phyloP scores from a whole-genome alignment of 805 yeast genomes.

The Ogataea allantospora region DNA sequence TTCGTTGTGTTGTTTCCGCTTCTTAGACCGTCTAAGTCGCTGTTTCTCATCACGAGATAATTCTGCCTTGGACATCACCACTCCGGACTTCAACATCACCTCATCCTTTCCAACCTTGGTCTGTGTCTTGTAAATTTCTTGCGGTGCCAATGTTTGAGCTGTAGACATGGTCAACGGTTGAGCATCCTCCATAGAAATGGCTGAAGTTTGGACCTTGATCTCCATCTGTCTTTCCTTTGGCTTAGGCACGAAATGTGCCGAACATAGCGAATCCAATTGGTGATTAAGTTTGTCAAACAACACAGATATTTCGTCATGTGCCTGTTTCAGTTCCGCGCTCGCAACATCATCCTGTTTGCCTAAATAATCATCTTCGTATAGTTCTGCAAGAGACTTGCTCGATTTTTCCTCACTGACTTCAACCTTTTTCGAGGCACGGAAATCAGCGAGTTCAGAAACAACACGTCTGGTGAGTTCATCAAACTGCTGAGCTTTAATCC shows the following conservation, averaged over 20 bases:
- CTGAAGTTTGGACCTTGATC: conserved; percentile 77
- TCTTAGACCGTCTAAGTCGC: conserved; percentile 80
- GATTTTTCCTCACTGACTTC: conserved; percentile 85
- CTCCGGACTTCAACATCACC: conserved; percentile 71
- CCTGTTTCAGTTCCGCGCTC: conserved; percentile 62
- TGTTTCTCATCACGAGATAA: conserved; percentile 81
- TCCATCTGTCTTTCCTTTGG: conserved; percentile 79
- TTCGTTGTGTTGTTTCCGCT: conserved; percentile 57
- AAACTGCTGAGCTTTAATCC: conserved; percentile 72
- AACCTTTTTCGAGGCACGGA: conserved; percentile 49
- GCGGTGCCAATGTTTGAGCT: conserved; percentile 85
- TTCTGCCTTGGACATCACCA: conserved; percentile 78
- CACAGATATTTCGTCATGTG: conserved; percentile 75
- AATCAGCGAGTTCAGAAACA: conserved; percentile 62
- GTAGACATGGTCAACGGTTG: conserved; percentile 83
- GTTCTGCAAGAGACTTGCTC: conserved; percentile 81
- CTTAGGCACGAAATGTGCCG: conserved; percentile 94
- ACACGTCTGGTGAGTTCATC: conserved; percentile 81
- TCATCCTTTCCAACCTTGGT: conserved; percentile 49
- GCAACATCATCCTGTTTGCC: conserved; percentile 40
- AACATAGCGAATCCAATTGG: conserved; percentile 82
- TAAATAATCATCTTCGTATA: conserved; percentile 80
- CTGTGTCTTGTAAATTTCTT: conserved; percentile 71
- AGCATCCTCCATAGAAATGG: conserved; percentile 92
- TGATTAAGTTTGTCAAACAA: conserved; percentile 61